Conservation (phyloP, 495 filamentous ascomycete genomes). For the Podospora anserina region DNA sequence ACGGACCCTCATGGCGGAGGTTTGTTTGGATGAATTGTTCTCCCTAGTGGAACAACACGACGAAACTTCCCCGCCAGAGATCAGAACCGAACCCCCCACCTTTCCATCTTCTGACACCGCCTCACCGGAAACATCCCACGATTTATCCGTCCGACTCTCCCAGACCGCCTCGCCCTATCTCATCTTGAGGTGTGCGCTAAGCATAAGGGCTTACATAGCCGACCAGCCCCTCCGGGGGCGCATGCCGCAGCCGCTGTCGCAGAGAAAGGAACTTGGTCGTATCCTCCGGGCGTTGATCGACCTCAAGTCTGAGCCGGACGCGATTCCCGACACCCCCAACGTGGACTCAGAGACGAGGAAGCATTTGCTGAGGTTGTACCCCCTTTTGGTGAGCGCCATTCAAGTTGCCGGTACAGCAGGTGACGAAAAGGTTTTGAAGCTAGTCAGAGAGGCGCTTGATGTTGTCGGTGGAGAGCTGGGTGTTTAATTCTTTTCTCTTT, state of each 20-base stretch:
- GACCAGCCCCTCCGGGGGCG: slow-evolving; percentile 88
- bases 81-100: background rate
- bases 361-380: slow-evolving; percentile 80
- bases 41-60: slow-evolving; percentile 56
- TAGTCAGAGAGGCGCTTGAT: slow-evolving; percentile 57
- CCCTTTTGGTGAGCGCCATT: slow-evolving; percentile 68
- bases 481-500: slow-evolving; percentile 12
- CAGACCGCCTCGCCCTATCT: slow-evolving; percentile 77
- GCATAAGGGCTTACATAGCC: slow-evolving; percentile 76
- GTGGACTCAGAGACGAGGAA: slow-evolving; percentile 55
- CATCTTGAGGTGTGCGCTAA: slow-evolving; percentile 74
- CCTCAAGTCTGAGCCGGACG: slow-evolving; percentile 66
- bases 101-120: background rate
- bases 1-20: slow-evolving; percentile 70
- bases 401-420: slow-evolving; percentile 62
- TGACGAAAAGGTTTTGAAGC: slow-evolving; percentile 58
- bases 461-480: slow-evolving; percentile 68
- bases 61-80: slow-evolving; percentile 13
- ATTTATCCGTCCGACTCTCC: slow-evolving; percentile 59
- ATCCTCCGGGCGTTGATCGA: slow-evolving; percentile 61
- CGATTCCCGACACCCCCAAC: slow-evolving; percentile 62
- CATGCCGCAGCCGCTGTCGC: slow-evolving; percentile 85
- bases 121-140: slow-evolving; percentile 26
- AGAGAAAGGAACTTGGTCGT: slow-evolving; percentile 73
- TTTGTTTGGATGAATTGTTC: slow-evolving; percentile 78